These are phyloP conservation scores for Coemansia sp. DNA, from an alignment of 192 early-diverging fungal species.

Conservation along the genomic window DNA sequence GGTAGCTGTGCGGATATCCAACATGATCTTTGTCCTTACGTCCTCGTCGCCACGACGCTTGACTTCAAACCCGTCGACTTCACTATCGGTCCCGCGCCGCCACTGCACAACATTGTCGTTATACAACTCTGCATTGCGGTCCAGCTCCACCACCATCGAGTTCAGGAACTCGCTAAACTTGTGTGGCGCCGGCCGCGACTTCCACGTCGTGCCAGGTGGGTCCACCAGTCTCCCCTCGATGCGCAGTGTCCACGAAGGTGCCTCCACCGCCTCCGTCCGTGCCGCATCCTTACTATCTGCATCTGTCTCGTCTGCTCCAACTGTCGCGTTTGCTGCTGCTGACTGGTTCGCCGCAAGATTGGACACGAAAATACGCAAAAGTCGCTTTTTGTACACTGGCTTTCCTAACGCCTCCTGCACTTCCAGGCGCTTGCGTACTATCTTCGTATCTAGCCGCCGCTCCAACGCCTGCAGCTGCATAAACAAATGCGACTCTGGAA, in stretches of 20 bases:
- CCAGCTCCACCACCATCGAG: constrained; percentile 80
- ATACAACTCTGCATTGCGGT: constrained; percentile 74
- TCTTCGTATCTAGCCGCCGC: constrained; percentile 81
- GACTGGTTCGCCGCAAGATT: constrained; percentile 79
- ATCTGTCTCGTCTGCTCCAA: constrained; percentile 3
- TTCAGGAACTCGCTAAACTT: constrained; percentile 89
- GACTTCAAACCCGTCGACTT: constrained; percentile 84
- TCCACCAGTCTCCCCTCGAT: constrained; percentile 90
- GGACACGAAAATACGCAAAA: constrained; percentile 89
- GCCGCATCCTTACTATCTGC: constrained; percentile 10
- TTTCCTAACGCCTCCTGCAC: constrained; percentile 81
- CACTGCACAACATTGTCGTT: constrained; percentile 59
- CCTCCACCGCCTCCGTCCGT: constrained; percentile 46
- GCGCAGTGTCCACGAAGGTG: constrained; percentile 88
- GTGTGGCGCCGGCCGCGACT: constrained; percentile 57
- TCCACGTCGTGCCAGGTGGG: constrained; percentile 58
- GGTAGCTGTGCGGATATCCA: constrained; percentile 76
- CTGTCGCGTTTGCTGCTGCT: constrained; percentile 7
- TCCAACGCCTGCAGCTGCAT: constrained; percentile 85
- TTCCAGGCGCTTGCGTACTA: constrained; percentile 87
- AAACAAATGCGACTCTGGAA: constrained; percentile 91
- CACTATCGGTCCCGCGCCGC: constrained; percentile 35
- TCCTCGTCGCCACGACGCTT: constrained; percentile 88
- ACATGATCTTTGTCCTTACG: constrained; percentile 73
- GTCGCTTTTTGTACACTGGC: constrained; percentile 69